Conservation (phyloP, 129 eudicot genomes). For the Pseudognaphalium luteoalbum region DNA sequence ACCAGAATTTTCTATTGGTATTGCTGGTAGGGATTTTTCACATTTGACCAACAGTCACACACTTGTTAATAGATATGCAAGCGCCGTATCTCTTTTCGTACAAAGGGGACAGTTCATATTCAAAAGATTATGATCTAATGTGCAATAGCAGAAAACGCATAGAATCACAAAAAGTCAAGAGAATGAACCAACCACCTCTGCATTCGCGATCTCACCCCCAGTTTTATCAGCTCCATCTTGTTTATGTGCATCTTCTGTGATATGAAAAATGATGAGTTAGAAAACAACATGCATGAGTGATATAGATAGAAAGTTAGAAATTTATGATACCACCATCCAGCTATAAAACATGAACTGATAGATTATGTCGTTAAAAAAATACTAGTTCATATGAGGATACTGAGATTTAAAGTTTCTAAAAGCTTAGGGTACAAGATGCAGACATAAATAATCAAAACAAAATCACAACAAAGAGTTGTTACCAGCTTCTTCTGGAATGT, state of each 20-base stretch:
- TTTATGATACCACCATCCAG: neutral
- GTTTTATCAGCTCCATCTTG: conserved; percentile 34
- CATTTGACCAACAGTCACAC: neutral
- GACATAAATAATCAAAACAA: neutral
- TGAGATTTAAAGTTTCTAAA: no score
- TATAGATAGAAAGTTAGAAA: neutral
- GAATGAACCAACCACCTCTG: conserved; percentile 30
- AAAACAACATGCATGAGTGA: neutral
- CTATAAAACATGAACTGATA: neutral
- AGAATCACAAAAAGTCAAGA: conserved; percentile 2
- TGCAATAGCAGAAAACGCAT: neutral
- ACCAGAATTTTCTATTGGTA: no score
- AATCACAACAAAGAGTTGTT: conserved; percentile 11
- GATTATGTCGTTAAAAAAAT: neutral
- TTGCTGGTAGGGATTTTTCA: neutral
- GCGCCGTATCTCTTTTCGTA: neutral
- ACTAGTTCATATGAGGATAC: no score
- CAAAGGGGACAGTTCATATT: neutral
- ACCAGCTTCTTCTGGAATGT: conserved; percentile 58
- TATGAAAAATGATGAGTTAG: neutral
- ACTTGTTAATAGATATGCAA: conserved; percentile 14
- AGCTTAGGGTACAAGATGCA: neutral
- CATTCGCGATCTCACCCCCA: conserved; percentile 34
- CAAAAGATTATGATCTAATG: neutral
- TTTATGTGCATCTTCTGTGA: conserved; percentile 32